Conservation (phyloP, 129 eudicot species). For the Calendula officinalis region DNA sequence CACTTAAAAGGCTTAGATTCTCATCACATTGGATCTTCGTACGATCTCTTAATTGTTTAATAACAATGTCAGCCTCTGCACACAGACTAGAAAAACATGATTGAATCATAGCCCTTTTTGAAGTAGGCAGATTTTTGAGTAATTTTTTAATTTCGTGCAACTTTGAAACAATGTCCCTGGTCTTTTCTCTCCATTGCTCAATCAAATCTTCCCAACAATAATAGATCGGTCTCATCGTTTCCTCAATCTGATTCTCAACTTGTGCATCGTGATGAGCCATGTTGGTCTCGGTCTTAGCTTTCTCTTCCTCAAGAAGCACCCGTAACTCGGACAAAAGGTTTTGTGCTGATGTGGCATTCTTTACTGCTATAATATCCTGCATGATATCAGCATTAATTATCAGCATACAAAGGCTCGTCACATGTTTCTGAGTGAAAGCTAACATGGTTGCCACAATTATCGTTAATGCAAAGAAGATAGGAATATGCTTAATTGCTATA, state of each 20-base stretch:
- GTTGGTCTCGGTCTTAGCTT: neutral
- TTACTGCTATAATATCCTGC: neutral
- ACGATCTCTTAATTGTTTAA: neutral
- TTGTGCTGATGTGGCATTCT: neutral
- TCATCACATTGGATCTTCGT: neutral
- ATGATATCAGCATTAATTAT: neutral
- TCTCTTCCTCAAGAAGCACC: neutral
- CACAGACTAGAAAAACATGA: slow-evolving; percentile 5
- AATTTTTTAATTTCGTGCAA: neutral
- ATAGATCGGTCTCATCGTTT: neutral
- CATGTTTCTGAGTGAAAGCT: neutral
- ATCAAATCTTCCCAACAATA: neutral
- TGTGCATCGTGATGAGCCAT: neutral
- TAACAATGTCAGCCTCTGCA: neutral
- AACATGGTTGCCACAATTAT: neutral
- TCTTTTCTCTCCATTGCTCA: neutral
- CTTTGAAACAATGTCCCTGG: neutral
- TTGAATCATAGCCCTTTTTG: neutral
- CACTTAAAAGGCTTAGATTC: neutral
- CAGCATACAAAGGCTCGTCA: neutral
- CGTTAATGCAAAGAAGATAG: neutral
- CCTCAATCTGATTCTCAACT: neutral
- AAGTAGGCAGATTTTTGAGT: neutral
- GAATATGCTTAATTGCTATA: neutral
- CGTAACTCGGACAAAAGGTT: neutral